A percentile compares a stretch with the other conserved stretches of the same genome.
These are phyloP conservation scores for Saitozyma sp. DNA, from an alignment of 768 basidiomycete species.

Conservation along the genomic window DNA sequence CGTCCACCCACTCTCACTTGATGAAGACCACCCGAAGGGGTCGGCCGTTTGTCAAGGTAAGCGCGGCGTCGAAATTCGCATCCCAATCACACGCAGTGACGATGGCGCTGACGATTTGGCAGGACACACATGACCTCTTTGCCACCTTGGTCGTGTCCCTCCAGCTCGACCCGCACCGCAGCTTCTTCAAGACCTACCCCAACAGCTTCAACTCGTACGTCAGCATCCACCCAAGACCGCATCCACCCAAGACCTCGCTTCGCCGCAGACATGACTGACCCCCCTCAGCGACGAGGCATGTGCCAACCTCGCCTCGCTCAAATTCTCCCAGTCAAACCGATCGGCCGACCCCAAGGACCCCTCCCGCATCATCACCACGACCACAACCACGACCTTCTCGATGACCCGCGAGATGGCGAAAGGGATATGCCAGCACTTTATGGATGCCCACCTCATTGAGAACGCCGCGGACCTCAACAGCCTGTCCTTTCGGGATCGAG, in stretches of 20 bases:
- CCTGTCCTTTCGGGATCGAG: constrained; percentile 94
- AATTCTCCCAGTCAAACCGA: constrained; percentile 98
- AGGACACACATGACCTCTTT: constrained; percentile 98
- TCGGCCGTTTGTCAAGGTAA: constrained; percentile 86
- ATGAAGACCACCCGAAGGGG: constrained; percentile 98
- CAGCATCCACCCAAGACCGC: background rate
- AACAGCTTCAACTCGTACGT: constrained; percentile 95
- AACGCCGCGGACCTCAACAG: constrained; percentile 88
- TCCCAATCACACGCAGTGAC: background rate
- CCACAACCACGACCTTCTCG: constrained; percentile 98
- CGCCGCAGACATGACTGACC: constrained; percentile 3
- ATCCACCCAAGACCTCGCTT: background rate
- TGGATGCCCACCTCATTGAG: constrained; percentile 97
- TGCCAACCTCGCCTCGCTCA: constrained; percentile 86
- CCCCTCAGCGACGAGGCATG: constrained; percentile 82
- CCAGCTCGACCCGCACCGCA: constrained; percentile 81
- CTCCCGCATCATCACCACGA: constrained; percentile 95
- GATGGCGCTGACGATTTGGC: constrained; percentile 13
- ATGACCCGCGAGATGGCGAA: constrained; percentile 99
- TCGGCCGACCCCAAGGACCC: constrained; percentile 98
- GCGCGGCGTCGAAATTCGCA: constrained; percentile 10
- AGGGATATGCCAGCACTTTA: constrained; percentile 99
- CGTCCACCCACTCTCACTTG: constrained; percentile 80
- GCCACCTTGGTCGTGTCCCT: constrained; percentile 94
- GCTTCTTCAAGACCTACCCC: constrained; percentile 91